These are phyloP conservation scores for Chalciporus pseudorubinellus DNA, from an alignment of 768 basidiomycete genomes.

Conservation along the genomic window DNA sequence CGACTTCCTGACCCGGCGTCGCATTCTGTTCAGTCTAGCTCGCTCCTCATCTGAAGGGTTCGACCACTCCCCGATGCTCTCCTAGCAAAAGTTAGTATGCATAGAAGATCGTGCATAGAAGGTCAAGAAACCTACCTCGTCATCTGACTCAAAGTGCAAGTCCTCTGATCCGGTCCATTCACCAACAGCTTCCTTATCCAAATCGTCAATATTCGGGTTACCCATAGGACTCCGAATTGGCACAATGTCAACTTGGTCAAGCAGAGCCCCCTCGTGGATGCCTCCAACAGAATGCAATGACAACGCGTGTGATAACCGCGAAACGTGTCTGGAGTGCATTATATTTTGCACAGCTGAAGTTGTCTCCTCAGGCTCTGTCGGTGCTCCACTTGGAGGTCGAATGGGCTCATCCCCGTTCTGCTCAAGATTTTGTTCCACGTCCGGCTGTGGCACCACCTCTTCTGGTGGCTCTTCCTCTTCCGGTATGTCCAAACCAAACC, in stretches of 20 bases:
- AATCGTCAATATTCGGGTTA: constrained; percentile 34
- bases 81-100: constrained; percentile 20
- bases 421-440: constrained; percentile 37
- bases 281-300: constrained; percentile 64
- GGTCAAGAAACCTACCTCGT: constrained; percentile 52
- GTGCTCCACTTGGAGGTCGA: constrained; percentile 25
- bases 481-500: constrained; percentile 79
- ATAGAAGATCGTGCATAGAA: background rate
- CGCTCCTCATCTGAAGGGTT: constrained; percentile 90
- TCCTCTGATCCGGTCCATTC: constrained; percentile 90
- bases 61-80: constrained; percentile 88
- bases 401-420: constrained; percentile 33
- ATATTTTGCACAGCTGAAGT: constrained; percentile 50
- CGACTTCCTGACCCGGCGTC: constrained; percentile 54
- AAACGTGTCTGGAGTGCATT: constrained; percentile 67
- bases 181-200: constrained; percentile 43
- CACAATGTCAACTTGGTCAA: constrained; percentile 27
- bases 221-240: constrained; percentile 33
- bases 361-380: constrained; percentile 38
- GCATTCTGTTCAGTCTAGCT: constrained; percentile 63
- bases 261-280: constrained; percentile 35
- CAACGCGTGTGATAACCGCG: constrained; percentile 63
- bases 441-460: constrained; percentile 34
- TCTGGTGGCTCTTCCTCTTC: constrained; percentile 69
- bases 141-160: constrained; percentile 55